Evolutionary conservation across 2,329 filamentous ascomycete species (phyloP), one percentile per base, ranked within the genome.

Genomic region (Colletotrichum caudatum): DNA sequence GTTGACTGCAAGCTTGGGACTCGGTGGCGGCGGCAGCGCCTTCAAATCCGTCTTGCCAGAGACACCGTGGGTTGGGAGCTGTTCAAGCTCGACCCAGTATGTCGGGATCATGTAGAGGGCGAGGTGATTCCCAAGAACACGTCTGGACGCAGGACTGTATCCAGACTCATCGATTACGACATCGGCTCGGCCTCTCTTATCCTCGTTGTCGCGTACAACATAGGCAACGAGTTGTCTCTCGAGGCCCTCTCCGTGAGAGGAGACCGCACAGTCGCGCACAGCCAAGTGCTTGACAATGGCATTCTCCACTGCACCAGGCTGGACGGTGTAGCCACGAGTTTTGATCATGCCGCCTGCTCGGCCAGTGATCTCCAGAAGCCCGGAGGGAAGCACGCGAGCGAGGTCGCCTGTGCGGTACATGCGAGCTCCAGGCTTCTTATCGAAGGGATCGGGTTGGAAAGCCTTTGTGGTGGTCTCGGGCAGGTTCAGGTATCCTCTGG

Each of bases 81-180:
- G 86, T 3, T 91, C 87, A 41, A 95, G 81, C 76, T 92, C 88
- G 48, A 95, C 90, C 93, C 93, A 95, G 3, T 94, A 80, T 0
- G 91, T 86, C 0, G 93, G 93, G 65, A 95, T 91, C 93, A 95
- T 95, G 80, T 95, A 95, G 73, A 93, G 92, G 1, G 93, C 93
- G 39, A 95, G 85, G 73, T 90, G 89, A 20, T 87, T 83, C 1
- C 90, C 86, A 2, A 95, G 85, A 20, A 87, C 86, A 66, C 90
- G 88, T 58, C 93, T 87, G 3, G 92, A 90, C 7, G 86, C 86
- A 1, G 92, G 90, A 75, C 92, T 94, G 79, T 93, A 91, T 6
- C 92, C 92, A 37, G 89, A 87, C 67, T 91, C 88, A 71, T 94
- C 90, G 58, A 94, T 89, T 58, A 91, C 87, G 3, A 93, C 84